These are phyloP conservation scores for Dichomitus squalens DNA, from an alignment of 1,284 basidiomycete genomes.

Conservation along the genomic window DNA sequence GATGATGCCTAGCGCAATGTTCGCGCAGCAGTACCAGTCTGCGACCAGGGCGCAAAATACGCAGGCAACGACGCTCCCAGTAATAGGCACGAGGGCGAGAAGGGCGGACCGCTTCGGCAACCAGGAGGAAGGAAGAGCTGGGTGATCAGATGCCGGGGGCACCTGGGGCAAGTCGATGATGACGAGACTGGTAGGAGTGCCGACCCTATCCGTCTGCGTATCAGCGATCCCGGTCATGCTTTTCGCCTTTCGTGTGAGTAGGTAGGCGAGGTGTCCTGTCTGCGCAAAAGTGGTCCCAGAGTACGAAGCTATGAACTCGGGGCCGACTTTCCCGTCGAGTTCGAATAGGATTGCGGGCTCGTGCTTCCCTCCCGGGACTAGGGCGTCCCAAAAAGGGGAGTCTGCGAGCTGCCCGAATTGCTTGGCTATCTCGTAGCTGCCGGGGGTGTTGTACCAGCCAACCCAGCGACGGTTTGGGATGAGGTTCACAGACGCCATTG, in stretches of 20 bases:
- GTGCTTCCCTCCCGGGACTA: conserved; percentile 19
- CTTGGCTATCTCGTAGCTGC: conserved; percentile 23
- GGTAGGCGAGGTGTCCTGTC: conserved; percentile 20
- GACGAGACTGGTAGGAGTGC: conserved; percentile 8
- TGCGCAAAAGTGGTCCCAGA: conserved; percentile 16
- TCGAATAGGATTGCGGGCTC: conserved; percentile 22
- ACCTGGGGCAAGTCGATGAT: conserved; percentile 11
- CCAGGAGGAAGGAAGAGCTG: not conserved
- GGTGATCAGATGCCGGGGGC: not conserved
- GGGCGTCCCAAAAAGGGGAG: conserved; percentile 19
- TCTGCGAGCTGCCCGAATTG: conserved; percentile 22
- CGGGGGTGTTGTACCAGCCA: conserved; percentile 24
- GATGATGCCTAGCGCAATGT: conserved; percentile 19
- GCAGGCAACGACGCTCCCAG: conserved; percentile 14
- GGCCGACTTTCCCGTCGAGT: conserved; percentile 16
- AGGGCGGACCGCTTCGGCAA: not conserved
- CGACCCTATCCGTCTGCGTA: not conserved
- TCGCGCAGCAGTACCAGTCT: conserved; percentile 23
- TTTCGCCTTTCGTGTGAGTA: conserved; percentile 16
- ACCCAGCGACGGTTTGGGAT: conserved; percentile 17
- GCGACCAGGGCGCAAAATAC: conserved; percentile 17
- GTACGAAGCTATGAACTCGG: conserved; percentile 18
- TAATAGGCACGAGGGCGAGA: conserved; percentile 15
- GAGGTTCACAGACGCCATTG: conserved; percentile 23
- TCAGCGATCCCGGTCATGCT: not conserved